A percentile compares a stretch with the other conserved stretches of the same genome.
Evolutionary conservation across 2,329 filamentous ascomycete species (phyloP).

Genomic region (Neofusicoccum sp.): DNA sequence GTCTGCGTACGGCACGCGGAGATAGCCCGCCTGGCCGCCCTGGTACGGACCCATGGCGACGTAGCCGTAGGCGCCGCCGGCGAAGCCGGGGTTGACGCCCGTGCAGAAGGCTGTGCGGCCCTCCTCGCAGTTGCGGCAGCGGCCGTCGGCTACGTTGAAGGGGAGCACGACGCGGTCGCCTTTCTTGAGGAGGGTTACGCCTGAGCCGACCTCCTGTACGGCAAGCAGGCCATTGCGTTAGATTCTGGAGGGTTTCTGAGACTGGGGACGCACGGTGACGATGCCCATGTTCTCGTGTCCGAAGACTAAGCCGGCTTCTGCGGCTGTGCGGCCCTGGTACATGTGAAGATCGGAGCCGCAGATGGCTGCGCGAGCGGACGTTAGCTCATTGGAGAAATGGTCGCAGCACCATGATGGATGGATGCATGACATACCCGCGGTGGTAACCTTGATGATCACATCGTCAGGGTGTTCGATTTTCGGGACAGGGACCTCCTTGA

Average conservation of each 20-base stretch:
- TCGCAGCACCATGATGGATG: background rate
- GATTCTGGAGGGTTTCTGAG: background rate
- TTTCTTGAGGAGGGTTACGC: constrained; percentile 61
- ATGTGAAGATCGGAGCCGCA: constrained; percentile 56
- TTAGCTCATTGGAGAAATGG: constrained; percentile 1
- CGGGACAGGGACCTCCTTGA: constrained; percentile 59
- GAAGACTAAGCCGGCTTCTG: constrained; percentile 61
- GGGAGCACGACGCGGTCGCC: constrained; percentile 65
- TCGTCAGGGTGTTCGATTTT: constrained; percentile 64
- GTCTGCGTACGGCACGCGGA: constrained; percentile 65
- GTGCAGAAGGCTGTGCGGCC: constrained; percentile 65
- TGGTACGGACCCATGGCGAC: constrained; percentile 60
- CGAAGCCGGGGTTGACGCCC: constrained; percentile 61
- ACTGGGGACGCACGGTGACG: constrained; percentile 31
- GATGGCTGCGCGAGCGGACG: constrained; percentile 40
- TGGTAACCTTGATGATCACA: constrained; percentile 64
- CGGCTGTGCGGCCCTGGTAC: constrained; percentile 65
- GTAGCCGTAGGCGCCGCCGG: constrained; percentile 60
- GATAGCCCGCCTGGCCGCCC: constrained; percentile 61
- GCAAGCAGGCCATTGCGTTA: background rate
- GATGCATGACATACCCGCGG: constrained; percentile 44
- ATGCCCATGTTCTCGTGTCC: constrained; percentile 63
- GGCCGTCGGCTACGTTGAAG: constrained; percentile 64
- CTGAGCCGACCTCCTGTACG: constrained; percentile 50
- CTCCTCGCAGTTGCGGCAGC: constrained; percentile 64